Conservation (phyloP, 305 asterid genomes). For the Ilex paraguariensis region DNA sequence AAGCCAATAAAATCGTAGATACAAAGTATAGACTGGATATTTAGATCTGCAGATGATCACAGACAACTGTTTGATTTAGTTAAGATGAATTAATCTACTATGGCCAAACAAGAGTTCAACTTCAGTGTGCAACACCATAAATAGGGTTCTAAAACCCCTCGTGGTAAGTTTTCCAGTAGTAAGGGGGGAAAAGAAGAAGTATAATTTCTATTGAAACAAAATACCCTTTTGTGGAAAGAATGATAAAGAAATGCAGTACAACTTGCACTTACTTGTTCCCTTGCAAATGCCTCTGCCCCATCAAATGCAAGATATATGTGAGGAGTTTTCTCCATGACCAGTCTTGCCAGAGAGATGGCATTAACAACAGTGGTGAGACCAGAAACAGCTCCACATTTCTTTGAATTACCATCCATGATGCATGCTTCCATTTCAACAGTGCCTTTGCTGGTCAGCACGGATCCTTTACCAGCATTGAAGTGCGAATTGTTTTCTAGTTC, state of each 20-base stretch:
- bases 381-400: neutral
- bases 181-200: too few relatives aligned
- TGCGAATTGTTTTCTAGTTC: conserved; percentile 69
- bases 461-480: conserved; percentile 87
- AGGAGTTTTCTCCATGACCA: conserved; percentile 31
- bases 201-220: too few relatives aligned
- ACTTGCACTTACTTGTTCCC: conserved; percentile 56
- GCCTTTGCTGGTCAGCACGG: conserved; percentile 70
- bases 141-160: too few relatives aligned
- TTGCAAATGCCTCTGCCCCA: conserved; percentile 88
- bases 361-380: neutral
- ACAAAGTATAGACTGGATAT: too few relatives aligned
- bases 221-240: neutral
- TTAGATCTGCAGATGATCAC: too few relatives aligned
- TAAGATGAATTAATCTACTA: too few relatives aligned
- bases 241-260: conserved; percentile 3
- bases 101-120: too few relatives aligned
- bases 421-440: conserved; percentile 95
- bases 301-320: conserved; percentile 84
- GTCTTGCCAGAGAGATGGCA: neutral
- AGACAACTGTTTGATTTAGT: too few relatives aligned
- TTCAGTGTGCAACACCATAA: too few relatives aligned
- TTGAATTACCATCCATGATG: conserved; percentile 79
- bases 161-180: too few relatives aligned
- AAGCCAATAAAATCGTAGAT: too few relatives aligned